Percentiles rank a stretch among this genome's conserved stretches.
These are phyloP conservation scores for Boletus sp. DNA, from an alignment of 768 basidiomycete species.

Conservation along the genomic window DNA sequence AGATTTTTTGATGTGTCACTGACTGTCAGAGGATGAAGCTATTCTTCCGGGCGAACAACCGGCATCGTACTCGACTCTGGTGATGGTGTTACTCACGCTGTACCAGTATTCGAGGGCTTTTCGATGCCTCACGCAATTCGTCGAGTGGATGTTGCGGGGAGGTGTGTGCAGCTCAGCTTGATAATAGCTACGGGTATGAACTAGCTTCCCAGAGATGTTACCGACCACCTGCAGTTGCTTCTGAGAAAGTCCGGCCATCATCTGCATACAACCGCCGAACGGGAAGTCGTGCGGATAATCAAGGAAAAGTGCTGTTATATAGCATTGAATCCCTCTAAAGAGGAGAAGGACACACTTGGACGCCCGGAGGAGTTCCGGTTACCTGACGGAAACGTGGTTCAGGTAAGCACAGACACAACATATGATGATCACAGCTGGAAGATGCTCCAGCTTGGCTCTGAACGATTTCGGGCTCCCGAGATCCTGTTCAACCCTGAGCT, in stretches of 20 bases:
- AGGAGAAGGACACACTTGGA: slow-evolving; percentile 85
- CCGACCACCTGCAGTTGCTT: slow-evolving; percentile 91
- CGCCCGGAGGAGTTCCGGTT: slow-evolving; percentile 86
- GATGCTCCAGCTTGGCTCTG: slow-evolving; percentile 73
- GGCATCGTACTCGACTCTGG: slow-evolving; percentile 99
- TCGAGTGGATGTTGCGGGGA: slow-evolving; percentile 93
- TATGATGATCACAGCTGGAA: slow-evolving; percentile 13
- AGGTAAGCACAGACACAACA: slow-evolving; percentile 48
- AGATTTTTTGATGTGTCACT: not conserved
- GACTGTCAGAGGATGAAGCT: slow-evolving; percentile 49
- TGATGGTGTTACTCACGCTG: slow-evolving; percentile 97
- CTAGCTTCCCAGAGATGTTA: slow-evolving; percentile 71
- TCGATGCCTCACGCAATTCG: slow-evolving; percentile 99
- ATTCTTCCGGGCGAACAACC: slow-evolving; percentile 96
- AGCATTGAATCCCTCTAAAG: slow-evolving; percentile 88
- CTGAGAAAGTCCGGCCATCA: slow-evolving; percentile 94
- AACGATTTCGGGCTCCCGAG: slow-evolving; percentile 96
- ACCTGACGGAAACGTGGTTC: slow-evolving; percentile 92
- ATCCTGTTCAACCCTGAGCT: slow-evolving; percentile 97
- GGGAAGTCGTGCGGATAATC: slow-evolving; percentile 94
- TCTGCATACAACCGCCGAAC: slow-evolving; percentile 94
- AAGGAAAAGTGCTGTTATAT: slow-evolving; percentile 99
- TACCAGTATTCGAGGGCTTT: slow-evolving; percentile 98
- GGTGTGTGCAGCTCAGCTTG: slow-evolving; percentile 45
- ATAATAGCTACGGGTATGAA: not conserved